Percentiles rank a stretch among this genome's conserved stretches.
Evolutionary conservation across 2,329 filamentous ascomycete genomes (phyloP).

Genomic region (Penicillium sp.): DNA sequence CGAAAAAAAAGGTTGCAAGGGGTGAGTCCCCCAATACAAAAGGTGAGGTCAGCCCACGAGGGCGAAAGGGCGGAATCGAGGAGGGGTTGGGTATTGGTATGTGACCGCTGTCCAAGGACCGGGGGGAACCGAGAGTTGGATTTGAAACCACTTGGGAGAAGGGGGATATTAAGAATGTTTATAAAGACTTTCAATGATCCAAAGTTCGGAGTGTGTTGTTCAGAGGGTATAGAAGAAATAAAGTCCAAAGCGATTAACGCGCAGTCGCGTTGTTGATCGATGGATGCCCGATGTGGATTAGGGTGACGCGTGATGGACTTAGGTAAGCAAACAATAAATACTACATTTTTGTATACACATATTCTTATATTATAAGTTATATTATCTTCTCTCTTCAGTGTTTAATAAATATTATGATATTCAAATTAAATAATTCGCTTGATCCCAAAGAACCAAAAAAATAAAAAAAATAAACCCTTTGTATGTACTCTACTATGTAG

Average conservation of each 20-base stretch:
- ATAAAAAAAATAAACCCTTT: too few relatives aligned
- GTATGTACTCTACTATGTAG: too few relatives aligned
- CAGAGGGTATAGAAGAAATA: background rate
- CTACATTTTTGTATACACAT: too few relatives aligned
- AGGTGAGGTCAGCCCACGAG: constrained; percentile 21
- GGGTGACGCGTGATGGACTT: constrained; percentile 14
- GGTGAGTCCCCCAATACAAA: constrained; percentile 20
- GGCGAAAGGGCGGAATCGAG: constrained; percentile 14
- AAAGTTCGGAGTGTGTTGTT: background rate
- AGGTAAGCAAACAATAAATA: constrained; percentile 5
- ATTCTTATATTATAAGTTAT: too few relatives aligned
- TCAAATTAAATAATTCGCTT: too few relatives aligned
- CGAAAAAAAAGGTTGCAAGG: constrained; percentile 15
- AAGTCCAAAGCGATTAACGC: constrained; percentile 12
- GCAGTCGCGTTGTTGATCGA: constrained; percentile 16
- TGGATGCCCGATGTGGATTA: constrained; percentile 9
- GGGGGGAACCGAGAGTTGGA: background rate
- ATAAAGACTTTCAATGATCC: background rate
- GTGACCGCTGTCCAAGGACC: background rate
- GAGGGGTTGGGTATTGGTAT: constrained; percentile 7
- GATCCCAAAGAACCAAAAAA: too few relatives aligned
- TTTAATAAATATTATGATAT: too few relatives aligned
- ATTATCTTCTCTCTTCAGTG: too few relatives aligned
- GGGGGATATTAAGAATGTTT: background rate
- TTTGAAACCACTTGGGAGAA: background rate